phyloP scores from a whole-genome alignment of 2,329 filamentous ascomycete species.

The Stachybotrys chlorohalonatus region DNA sequence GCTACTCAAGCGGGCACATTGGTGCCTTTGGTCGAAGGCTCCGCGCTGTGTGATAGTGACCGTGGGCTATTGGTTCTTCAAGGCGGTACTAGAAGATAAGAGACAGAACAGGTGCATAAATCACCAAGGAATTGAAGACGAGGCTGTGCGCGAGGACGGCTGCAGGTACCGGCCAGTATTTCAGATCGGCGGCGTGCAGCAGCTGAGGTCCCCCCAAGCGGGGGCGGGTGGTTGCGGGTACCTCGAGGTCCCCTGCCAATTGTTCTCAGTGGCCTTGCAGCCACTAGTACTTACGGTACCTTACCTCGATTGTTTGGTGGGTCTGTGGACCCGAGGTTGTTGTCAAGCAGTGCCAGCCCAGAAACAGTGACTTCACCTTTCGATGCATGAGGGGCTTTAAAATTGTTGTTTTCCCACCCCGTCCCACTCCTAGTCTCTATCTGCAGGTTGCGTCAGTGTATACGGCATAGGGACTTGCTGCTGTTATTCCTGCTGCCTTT shows the following conservation, averaged over 20 bases:
- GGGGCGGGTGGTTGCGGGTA: too few species aligned
- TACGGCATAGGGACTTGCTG: neutral
- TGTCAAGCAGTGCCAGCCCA: neutral
- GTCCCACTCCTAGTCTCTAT: neutral
- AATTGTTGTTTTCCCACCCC: neutral
- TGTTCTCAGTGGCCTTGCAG: neutral
- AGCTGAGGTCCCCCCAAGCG: neutral
- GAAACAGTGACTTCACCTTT: neutral
- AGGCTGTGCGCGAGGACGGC: too few species aligned
- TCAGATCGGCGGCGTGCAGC: neutral
- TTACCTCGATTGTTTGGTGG: neutral
- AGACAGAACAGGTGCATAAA: too few species aligned
- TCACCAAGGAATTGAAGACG: too few species aligned
- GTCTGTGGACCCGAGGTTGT: too few species aligned
- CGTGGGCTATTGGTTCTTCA: too few species aligned
- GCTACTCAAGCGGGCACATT: too few species aligned
- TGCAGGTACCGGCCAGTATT: neutral
- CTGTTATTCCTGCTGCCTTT: neutral
- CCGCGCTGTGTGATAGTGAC: too few species aligned
- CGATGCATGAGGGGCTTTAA: neutral
- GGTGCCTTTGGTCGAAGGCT: too few species aligned
- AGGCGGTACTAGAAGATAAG: too few species aligned
- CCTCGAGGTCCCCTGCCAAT: too few species aligned
- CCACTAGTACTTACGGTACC: neutral
- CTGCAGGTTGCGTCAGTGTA: neutral